phyloP scores from a whole-genome alignment of 331 rosid genomes.

The Ulmus americana region DNA sequence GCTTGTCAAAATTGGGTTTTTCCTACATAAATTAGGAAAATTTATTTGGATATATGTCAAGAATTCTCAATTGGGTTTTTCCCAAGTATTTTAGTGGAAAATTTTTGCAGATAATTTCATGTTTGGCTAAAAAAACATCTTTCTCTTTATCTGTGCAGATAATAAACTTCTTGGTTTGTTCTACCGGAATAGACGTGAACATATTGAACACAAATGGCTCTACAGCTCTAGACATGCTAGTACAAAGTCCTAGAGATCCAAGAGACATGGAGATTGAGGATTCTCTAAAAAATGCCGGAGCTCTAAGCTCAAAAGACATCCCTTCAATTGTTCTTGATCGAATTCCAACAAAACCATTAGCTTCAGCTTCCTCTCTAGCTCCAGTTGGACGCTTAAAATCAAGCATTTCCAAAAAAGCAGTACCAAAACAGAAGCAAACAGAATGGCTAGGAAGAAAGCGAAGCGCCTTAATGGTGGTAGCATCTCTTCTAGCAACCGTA shows the following conservation, averaged over 20 bases:
- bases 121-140: not conserved
- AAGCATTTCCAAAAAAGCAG: constrained; percentile 1
- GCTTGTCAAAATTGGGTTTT: too few relatives aligned
- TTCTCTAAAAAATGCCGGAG: constrained; percentile 10
- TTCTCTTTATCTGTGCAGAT: constrained; percentile 17
- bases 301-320: constrained; percentile 13
- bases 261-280: constrained; percentile 26
- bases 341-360: constrained; percentile 9
- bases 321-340: constrained; percentile 11
- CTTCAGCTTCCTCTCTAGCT: constrained; percentile 5
- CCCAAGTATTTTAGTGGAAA: too few relatives aligned
- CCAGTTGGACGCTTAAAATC: not conserved
- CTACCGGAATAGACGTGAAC: constrained; percentile 17
- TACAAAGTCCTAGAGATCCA: constrained; percentile 24
- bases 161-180: constrained; percentile 8
- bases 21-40: not conserved
- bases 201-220: constrained; percentile 11
- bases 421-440: not conserved
- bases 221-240: constrained; percentile 21
- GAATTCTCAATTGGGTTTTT: too few relatives aligned
- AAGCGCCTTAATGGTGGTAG: constrained; percentile 29
- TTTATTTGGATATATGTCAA: too few relatives aligned
- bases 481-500: constrained; percentile 26
- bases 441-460: constrained; percentile 34
- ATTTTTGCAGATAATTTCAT: not conserved